Evolutionary conservation across 2,329 filamentous ascomycete species (phyloP).

Genomic region (Atkinsonella hypoxylon): DNA sequence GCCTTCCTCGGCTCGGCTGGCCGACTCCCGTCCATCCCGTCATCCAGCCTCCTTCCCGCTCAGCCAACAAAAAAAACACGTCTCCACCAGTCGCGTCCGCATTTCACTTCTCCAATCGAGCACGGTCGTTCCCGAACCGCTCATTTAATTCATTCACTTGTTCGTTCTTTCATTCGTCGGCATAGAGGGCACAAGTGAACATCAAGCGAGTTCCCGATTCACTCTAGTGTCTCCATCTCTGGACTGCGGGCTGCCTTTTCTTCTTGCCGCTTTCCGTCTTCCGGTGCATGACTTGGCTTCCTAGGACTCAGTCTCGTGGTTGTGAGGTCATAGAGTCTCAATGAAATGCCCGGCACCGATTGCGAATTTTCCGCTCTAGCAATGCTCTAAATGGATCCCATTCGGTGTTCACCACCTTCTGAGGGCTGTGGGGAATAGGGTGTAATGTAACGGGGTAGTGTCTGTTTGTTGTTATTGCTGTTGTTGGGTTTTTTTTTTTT

Average conservation of each 20-base stretch:
- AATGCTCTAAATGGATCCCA: no score
- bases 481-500: no score
- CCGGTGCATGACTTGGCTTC: neutral
- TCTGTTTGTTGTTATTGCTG: no score
- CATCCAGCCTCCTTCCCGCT: conserved; percentile 1
- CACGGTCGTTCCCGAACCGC: neutral
- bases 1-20: neutral
- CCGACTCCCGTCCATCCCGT: neutral
- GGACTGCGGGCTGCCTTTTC: neutral
- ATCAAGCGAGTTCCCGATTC: neutral
- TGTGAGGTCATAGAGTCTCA: no score
- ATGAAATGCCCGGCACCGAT: no score
- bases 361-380: no score
- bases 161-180: neutral
- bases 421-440: no score
- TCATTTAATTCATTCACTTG: neutral
- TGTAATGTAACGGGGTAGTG: no score
- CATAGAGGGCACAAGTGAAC: neutral
- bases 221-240: neutral
- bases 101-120: neutral
- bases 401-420: no score
- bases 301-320: neutral
- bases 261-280: neutral
- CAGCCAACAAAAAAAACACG: conserved; percentile 1
- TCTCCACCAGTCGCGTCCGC: conserved; percentile 7